A percentile compares a stretch with the other conserved stretches of the same genome.
Evolutionary conservation across 441 rosid species (phyloP).

Genomic region (Syzygium syzygioides): DNA sequence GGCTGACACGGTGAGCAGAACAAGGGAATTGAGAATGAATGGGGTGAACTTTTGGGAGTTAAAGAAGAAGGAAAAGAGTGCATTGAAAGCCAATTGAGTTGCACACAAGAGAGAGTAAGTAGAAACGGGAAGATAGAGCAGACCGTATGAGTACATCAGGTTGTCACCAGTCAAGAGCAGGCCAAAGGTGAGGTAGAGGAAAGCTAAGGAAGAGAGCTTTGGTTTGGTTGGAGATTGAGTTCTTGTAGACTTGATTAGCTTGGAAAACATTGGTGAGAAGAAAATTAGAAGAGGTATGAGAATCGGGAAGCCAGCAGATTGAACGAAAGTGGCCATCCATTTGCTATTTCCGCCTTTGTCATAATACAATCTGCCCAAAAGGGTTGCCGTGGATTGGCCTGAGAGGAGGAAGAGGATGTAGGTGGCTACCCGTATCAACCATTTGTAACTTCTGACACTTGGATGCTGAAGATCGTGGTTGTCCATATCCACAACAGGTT

Average conservation of each 20-base stretch:
- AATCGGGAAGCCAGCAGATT: conserved; percentile 53
- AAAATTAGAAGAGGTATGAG: conserved; percentile 31
- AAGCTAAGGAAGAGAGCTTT: conserved; percentile 9
- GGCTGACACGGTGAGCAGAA: conserved; percentile 49
- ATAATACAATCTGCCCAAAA: conserved; percentile 46
- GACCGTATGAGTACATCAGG: conserved; percentile 54
- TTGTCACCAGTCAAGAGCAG: conserved; percentile 40
- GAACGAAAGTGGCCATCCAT: conserved; percentile 67
- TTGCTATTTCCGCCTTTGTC: conserved; percentile 61
- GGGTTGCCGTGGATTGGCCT: conserved; percentile 47
- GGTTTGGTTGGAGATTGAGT: neutral
- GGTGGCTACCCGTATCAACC: conserved; percentile 39
- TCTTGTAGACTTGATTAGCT: neutral
- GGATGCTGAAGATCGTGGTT: conserved; percentile 7
- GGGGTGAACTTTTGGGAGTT: conserved; percentile 51
- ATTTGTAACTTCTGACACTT: conserved; percentile 19
- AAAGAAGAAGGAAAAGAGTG: conserved; percentile 41
- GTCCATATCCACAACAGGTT: neutral
- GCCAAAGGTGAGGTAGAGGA: conserved; percentile 36
- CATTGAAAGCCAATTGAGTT: conserved; percentile 50
- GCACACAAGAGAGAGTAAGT: conserved; percentile 58
- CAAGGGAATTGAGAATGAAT: conserved; percentile 38
- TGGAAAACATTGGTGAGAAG: conserved; percentile 14
- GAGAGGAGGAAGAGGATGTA: conserved; percentile 29
- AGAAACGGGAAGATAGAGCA: conserved; percentile 50